Percentiles rank a stretch among this genome's conserved stretches.
Conservation (phyloP, 495 filamentous ascomycete species). For the Astrothelium subdiscretum region DNA sequence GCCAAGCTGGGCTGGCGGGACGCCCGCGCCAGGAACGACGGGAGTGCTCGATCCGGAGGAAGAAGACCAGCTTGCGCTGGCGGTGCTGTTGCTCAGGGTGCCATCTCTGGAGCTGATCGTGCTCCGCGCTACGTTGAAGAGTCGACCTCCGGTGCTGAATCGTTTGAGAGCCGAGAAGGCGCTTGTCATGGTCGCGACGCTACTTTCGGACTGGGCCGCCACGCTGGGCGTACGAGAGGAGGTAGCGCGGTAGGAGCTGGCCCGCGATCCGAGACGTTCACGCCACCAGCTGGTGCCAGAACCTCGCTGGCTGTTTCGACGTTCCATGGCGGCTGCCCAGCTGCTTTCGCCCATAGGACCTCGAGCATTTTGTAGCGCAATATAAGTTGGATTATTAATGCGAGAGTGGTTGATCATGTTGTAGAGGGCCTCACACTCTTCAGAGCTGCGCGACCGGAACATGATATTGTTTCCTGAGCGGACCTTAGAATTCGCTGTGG, state of each 20-base stretch:
- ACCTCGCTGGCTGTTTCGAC: slow-evolving; percentile 25
- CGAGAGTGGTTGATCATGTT: slow-evolving; percentile 69
- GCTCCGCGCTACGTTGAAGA: slow-evolving; percentile 65
- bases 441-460: slow-evolving; percentile 68
- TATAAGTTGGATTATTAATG: slow-evolving; percentile 80
- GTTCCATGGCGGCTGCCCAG: slow-evolving; percentile 32
- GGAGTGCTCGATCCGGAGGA: slow-evolving; percentile 42
- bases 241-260: slow-evolving; percentile 46
- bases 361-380: slow-evolving; percentile 64
- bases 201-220: slow-evolving; percentile 33
- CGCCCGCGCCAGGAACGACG: slow-evolving; percentile 41
- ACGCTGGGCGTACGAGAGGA: slow-evolving; percentile 39
- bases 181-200: slow-evolving; percentile 49
- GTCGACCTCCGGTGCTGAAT: slow-evolving; percentile 51
- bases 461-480: slow-evolving; percentile 66
- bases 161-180: slow-evolving; percentile 65
- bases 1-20: slow-evolving; percentile 36
- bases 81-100: slow-evolving; percentile 45
- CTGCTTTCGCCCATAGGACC: slow-evolving; percentile 26
- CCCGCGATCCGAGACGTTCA: slow-evolving; percentile 34
- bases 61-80: slow-evolving; percentile 36
- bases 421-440: slow-evolving; percentile 74
- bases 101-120: slow-evolving; percentile 47
- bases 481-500: slow-evolving; percentile 56
- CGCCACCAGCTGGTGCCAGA: slow-evolving; percentile 25